Evolutionary conservation across 345 rosid genomes (phyloP).

Genomic region (Excoecaria cochinchinensis): DNA sequence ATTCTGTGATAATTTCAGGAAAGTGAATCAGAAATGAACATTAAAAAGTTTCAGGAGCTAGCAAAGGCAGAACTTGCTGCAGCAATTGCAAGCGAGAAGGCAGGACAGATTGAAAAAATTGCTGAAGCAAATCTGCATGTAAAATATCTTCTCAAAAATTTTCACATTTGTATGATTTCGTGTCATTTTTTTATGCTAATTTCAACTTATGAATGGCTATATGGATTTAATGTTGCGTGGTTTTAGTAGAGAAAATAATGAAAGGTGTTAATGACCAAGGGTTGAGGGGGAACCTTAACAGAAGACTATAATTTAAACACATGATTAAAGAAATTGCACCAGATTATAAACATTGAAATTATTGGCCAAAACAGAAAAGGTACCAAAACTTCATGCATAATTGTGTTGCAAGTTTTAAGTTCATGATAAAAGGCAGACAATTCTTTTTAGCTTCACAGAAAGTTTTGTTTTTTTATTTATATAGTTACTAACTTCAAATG

Average conservation of each 20-base stretch:
- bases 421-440: background rate
- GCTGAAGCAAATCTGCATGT: slow-evolving; percentile 93
- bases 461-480: background rate
- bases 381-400: background rate
- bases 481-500: background rate
- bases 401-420: background rate
- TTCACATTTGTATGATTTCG: background rate
- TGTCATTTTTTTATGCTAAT: background rate
- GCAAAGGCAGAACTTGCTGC: slow-evolving; percentile 81
- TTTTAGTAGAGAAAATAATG: background rate
- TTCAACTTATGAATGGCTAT: background rate
- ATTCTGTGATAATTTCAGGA: slow-evolving; percentile 49
- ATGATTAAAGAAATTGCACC: background rate
- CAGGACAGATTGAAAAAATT: slow-evolving; percentile 75
- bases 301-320: too few relatives aligned
- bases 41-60: slow-evolving; percentile 59
- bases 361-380: background rate
- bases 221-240: background rate
- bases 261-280: background rate
- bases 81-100: slow-evolving; percentile 73
- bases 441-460: background rate
- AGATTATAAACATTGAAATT: background rate
- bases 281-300: background rate
- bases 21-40: slow-evolving; percentile 58
- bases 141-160: slow-evolving; percentile 24